Conservation (phyloP, 2,329 filamentous ascomycete species). For the Mollisia scopiformis region DNA sequence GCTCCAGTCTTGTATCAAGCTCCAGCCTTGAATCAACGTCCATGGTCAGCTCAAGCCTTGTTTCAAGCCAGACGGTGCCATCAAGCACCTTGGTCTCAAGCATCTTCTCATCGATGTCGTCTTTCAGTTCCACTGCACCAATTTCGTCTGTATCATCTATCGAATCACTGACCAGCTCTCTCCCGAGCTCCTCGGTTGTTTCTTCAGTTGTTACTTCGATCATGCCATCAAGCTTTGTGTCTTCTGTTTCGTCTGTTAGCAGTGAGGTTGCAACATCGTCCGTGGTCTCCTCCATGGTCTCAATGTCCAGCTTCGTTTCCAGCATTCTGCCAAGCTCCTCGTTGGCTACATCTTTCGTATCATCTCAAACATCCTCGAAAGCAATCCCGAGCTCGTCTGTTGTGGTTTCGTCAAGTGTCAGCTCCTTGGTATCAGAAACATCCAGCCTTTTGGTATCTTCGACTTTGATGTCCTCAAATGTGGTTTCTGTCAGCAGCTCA, state of each 20-base stretch:
- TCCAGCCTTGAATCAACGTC: background rate
- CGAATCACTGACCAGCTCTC: background rate
- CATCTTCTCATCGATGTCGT: background rate
- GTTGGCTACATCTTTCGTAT: background rate
- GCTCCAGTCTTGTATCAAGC: background rate
- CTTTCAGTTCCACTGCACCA: background rate
- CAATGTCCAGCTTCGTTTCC: background rate
- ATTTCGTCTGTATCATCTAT: background rate
- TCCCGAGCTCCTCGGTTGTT: background rate
- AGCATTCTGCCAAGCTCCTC: background rate
- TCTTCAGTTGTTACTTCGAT: background rate
- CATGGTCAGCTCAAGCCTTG: background rate
- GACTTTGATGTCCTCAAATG: background rate
- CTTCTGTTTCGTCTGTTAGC: background rate
- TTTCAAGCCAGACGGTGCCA: background rate
- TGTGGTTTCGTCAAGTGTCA: background rate
- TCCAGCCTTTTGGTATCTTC: background rate
- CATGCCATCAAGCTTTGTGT: background rate
- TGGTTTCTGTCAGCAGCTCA: background rate
- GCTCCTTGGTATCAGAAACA: background rate
- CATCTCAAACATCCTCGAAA: background rate
- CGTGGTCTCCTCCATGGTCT: too few species aligned
- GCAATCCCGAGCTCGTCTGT: background rate
- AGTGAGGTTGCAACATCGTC: too few species aligned
- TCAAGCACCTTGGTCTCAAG: background rate